Percentiles rank a stretch among this genome's conserved stretches.
phyloP scores from a whole-genome alignment of 2,329 filamentous ascomycete genomes.

The Hypomyces rosellus region DNA sequence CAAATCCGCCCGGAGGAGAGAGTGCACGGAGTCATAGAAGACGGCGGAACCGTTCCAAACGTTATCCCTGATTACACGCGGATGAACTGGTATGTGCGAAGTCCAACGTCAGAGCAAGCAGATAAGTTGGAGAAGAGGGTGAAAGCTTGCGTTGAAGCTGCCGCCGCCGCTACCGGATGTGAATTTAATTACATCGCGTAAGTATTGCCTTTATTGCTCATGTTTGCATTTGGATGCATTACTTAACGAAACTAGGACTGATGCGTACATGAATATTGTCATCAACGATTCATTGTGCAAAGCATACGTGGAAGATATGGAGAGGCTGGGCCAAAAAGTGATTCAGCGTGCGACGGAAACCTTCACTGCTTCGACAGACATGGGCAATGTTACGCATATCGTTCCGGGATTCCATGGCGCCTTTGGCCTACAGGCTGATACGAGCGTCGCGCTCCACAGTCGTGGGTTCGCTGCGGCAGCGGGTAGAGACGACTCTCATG shows the following conservation, averaged over 20 bases:
- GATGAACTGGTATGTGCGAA: slow-evolving; percentile 35
- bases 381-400: slow-evolving; percentile 45
- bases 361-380: slow-evolving; percentile 39
- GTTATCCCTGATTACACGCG: slow-evolving; percentile 33
- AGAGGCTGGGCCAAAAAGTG: slow-evolving; percentile 29
- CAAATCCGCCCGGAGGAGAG: slow-evolving; percentile 32
- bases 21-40: slow-evolving; percentile 31
- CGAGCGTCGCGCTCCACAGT: slow-evolving; percentile 32
- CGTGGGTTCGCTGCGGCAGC: slow-evolving; percentile 40
- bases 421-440: slow-evolving; percentile 35
- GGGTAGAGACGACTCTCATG: slow-evolving; percentile 32
- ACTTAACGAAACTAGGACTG: slow-evolving; percentile 16
- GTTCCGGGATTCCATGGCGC: slow-evolving; percentile 43
- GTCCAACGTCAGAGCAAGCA: slow-evolving; percentile 24
- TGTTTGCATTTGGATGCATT: not conserved
- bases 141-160: slow-evolving; percentile 30
- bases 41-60: slow-evolving; percentile 32
- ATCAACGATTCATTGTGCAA: slow-evolving; percentile 39
- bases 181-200: slow-evolving; percentile 29
- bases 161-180: slow-evolving; percentile 29
- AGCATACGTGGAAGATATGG: slow-evolving; percentile 39
- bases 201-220: slow-evolving; percentile 9
- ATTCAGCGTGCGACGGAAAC: slow-evolving; percentile 29
- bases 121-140: slow-evolving; percentile 25
- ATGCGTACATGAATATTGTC: slow-evolving; percentile 39